These are phyloP conservation scores for Alectoria sarmentosa DNA, from an alignment of 495 filamentous ascomycete species.

Conservation along the genomic window DNA sequence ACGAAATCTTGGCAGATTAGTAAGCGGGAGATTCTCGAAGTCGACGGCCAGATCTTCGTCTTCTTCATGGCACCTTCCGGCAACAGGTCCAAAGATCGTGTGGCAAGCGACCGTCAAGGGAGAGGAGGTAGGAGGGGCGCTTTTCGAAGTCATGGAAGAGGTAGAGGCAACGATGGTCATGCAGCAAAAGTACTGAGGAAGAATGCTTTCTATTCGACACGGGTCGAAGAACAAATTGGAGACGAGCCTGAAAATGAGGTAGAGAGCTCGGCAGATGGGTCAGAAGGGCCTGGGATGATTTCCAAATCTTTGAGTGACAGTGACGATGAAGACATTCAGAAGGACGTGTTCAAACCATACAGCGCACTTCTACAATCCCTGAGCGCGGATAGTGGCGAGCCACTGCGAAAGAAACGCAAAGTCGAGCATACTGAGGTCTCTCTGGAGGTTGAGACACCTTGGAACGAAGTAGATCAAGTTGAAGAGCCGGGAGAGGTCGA, in stretches of 20 bases:
- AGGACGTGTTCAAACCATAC: constrained; percentile 46
- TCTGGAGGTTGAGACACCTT: constrained; percentile 18
- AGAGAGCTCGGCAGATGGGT: background rate
- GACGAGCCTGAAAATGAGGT: constrained; percentile 7
- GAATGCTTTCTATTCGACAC: constrained; percentile 18
- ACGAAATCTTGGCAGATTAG: background rate
- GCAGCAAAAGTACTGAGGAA: constrained; percentile 5
- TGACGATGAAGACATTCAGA: constrained; percentile 37
- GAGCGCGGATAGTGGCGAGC: constrained; percentile 39
- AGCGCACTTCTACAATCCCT: constrained; percentile 61
- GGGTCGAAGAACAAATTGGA: constrained; percentile 21
- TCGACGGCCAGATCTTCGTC: background rate
- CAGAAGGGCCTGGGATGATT: constrained; percentile 18
- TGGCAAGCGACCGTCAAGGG: constrained; percentile 5
- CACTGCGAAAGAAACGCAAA: constrained; percentile 62
- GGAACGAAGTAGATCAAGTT: constrained; percentile 39
- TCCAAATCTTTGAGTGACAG: constrained; percentile 26
- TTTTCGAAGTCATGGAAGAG: constrained; percentile 10
- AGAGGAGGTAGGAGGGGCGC: constrained; percentile 22
- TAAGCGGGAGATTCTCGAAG: background rate
- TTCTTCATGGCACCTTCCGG: constrained; percentile 18
- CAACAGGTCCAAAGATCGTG: constrained; percentile 26
- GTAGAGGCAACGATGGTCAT: constrained; percentile 14
- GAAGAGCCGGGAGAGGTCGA: constrained; percentile 29
- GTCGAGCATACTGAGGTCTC: constrained; percentile 36